These are phyloP conservation scores for Penicillium mononematosum DNA, from an alignment of 495 filamentous ascomycete species.

Conservation along the genomic window DNA sequence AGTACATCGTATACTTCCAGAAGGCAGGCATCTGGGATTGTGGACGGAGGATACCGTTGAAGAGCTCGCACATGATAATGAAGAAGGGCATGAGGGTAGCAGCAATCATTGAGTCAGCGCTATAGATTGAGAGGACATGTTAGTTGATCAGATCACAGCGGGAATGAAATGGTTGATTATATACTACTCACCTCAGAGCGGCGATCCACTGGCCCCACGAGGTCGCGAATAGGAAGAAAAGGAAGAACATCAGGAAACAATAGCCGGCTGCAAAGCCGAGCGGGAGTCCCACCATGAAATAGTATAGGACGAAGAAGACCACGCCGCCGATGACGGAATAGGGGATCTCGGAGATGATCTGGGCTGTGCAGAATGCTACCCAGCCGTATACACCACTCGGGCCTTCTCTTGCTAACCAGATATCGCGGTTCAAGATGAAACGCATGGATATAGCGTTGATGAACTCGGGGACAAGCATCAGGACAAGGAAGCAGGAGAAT, in stretches of 20 bases:
- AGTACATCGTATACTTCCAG: conserved; percentile 77
- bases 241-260: conserved; percentile 77
- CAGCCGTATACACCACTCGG: conserved; percentile 73
- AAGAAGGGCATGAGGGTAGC: conserved; percentile 76
- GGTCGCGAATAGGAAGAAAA: conserved; percentile 75
- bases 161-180: not conserved
- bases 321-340: conserved; percentile 70
- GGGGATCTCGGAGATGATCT: conserved; percentile 73
- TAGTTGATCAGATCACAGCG: conserved; percentile 6
- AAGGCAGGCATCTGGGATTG: conserved; percentile 73
- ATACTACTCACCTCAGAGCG: conserved; percentile 51
- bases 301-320: conserved; percentile 69
- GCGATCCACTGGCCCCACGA: conserved; percentile 70
- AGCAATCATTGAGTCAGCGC: conserved; percentile 65
- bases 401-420: conserved; percentile 71
- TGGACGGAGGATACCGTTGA: conserved; percentile 84
- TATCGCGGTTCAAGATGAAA: conserved; percentile 68
- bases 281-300: conserved; percentile 68
- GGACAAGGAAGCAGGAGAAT: conserved; percentile 78
- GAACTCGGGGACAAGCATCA: conserved; percentile 73
- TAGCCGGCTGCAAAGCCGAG: conserved; percentile 64
- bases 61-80: conserved; percentile 47
- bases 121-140: conserved; percentile 39
- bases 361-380: conserved; percentile 66
- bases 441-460: conserved; percentile 76